A percentile compares a stretch with the other conserved stretches of the same genome.
phyloP scores from a whole-genome alignment of 179 eudicot species.

The Amaranthus tricolor region DNA sequence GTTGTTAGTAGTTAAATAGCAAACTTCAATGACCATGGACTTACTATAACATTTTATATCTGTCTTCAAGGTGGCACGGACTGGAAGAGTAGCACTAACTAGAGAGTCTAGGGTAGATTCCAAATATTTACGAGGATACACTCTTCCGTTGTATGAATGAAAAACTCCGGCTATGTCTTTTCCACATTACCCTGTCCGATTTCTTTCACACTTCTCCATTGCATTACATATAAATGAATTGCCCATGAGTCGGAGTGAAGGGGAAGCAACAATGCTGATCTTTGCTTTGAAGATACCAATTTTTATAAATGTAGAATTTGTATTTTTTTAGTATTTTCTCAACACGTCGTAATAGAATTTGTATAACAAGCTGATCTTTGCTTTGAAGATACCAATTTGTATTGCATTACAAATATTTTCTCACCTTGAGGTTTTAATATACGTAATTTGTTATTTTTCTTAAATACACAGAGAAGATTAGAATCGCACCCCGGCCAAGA shows the following conservation, averaged over 20 bases:
- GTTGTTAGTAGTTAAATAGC: too few relatives aligned
- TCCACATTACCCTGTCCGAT: background rate
- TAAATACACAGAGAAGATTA: too few relatives aligned
- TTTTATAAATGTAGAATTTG: background rate
- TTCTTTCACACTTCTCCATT: background rate
- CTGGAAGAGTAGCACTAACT: conserved; percentile 79
- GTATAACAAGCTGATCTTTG: background rate
- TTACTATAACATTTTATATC: background rate
- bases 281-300: background rate
- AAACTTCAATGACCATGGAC: background rate
- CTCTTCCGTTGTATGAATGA: conserved; percentile 45
- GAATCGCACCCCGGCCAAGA: too few relatives aligned
- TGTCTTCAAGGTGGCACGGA: conserved; percentile 72
- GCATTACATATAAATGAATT: background rate
- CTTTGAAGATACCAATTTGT: background rate
- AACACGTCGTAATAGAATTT: too few relatives aligned
- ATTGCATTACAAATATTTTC: too few relatives aligned
- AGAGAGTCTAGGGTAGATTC: conserved; percentile 94
- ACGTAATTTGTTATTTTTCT: too few relatives aligned
- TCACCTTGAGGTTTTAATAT: too few relatives aligned
- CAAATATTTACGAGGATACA: conserved; percentile 63
- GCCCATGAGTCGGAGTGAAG: background rate
- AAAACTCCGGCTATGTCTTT: background rate
- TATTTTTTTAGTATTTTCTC: too few relatives aligned
- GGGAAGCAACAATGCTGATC: background rate